Percentiles rank a stretch among this genome's conserved stretches.
Conservation (phyloP, 1,284 basidiomycete species). For the Irpex sp. region DNA sequence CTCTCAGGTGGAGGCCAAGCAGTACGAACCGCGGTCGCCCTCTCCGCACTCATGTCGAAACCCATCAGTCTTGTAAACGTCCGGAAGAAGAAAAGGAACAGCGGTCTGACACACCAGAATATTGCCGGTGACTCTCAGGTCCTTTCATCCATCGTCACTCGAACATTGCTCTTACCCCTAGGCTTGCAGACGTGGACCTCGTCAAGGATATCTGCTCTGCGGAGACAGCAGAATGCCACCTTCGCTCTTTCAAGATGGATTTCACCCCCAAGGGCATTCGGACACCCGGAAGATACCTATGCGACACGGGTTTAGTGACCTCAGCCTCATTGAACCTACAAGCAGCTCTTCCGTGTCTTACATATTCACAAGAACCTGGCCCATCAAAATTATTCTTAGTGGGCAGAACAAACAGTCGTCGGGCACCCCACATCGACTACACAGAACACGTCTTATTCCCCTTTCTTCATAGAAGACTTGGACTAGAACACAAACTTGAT, state of each 20-base stretch:
- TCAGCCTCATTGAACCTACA: constrained; percentile 68
- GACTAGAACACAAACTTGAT: constrained; percentile 40
- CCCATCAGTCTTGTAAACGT: constrained; percentile 59
- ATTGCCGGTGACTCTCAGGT: constrained; percentile 47
- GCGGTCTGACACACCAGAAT: constrained; percentile 66
- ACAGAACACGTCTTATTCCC: constrained; percentile 59
- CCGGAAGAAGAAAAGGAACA: constrained; percentile 50
- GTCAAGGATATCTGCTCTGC: constrained; percentile 56
- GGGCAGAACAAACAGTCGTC: constrained; percentile 67
- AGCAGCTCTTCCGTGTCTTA: constrained; percentile 61
- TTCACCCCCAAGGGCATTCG: constrained; percentile 48
- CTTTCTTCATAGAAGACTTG: constrained; percentile 56
- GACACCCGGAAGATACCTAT: constrained; percentile 42
- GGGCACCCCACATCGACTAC: constrained; percentile 73
- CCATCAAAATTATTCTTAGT: constrained; percentile 46
- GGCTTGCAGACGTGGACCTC: constrained; percentile 51
- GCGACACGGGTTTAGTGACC: constrained; percentile 66
- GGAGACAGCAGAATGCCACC: constrained; percentile 43
- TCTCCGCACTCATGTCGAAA: constrained; percentile 55
- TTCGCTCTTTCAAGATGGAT: constrained; percentile 45
- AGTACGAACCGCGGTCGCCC: constrained; percentile 58
- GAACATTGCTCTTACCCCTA: background rate
- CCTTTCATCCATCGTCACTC: background rate
- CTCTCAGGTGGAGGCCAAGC: constrained; percentile 70
- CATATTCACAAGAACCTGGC: constrained; percentile 40